Evolutionary conservation across 164 flowering plant species (phyloP), one percentile per base, ranked within the genome.

Genomic region (Vitis amurensis): DNA sequence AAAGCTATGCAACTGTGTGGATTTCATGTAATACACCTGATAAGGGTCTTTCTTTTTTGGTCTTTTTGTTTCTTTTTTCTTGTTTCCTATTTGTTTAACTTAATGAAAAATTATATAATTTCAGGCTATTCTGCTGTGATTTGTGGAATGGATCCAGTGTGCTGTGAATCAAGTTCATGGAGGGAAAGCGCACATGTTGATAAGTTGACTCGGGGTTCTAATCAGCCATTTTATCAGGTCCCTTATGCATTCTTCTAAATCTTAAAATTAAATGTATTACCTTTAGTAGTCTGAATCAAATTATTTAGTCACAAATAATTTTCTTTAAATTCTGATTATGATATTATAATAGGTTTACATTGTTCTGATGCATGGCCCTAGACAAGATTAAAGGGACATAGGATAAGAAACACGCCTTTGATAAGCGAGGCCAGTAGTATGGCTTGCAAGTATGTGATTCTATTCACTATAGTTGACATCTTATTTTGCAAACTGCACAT

Each of bases 211-310:
- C 87, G 86, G 15, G 97, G 95, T 58, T 76, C 90, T 64, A 87
- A 77, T 78, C 99, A 94, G 76, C 97, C 99, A 63, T 94, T 92
- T 83, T 94, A 94, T 85, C 98, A 94, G 98, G 97, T 92, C 51
- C 58, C 11, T 29, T 12, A 11, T 15, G 49, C 29, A 27, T 19
- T 37, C 51, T 5, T 66, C 66, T 23, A 23, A n/a, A 53, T 53
- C 52, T 37, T 37, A 37, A 37, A 37, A 3, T 37, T 3, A 37
- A 37, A 3, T 37, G 7, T 6, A 37, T 37, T 3, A 37, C 44
- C 44, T 37, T 3, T 6, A 3, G 44, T 1, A 37, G 4, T 37
- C 7, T 3, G 44, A 37, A 37, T 37, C 44, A 37, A 37, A 37
- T 37, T 37, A 37, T 37, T 37, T 6, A 37, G 44, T 37, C 6